phyloP scores from a whole-genome alignment of 768 basidiomycete species.

The Lactarius vividus region DNA sequence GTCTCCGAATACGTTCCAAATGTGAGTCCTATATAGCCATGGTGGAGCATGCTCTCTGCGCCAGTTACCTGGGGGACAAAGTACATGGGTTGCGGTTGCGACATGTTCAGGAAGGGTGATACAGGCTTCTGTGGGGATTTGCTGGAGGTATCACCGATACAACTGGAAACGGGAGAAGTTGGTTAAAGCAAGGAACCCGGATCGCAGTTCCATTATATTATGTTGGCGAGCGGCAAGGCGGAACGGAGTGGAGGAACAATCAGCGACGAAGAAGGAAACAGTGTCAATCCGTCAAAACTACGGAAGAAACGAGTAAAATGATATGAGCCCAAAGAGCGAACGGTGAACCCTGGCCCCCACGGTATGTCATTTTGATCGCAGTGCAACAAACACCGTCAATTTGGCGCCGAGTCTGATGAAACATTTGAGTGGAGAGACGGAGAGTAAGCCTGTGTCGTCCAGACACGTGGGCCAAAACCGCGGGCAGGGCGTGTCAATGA shows the following conservation, averaged over 20 bases:
- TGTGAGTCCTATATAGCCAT: conserved; percentile 20
- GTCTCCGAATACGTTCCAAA: conserved; percentile 17
- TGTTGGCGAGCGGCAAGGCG: conserved; percentile 10
- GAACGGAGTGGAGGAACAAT: background rate
- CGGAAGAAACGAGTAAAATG: conserved; percentile 10
- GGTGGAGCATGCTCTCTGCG: conserved; percentile 16
- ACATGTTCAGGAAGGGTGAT: background rate
- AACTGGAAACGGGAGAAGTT: conserved; percentile 2
- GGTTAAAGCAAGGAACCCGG: background rate
- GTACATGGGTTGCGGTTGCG: background rate
- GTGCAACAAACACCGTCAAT: background rate
- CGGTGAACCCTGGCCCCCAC: conserved; percentile 1
- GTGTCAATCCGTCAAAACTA: background rate
- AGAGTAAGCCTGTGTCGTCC: background rate
- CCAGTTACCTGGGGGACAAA: conserved; percentile 9
- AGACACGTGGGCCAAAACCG: background rate
- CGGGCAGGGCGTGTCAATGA: background rate
- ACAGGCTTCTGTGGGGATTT: background rate
- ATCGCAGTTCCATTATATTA: conserved; percentile 6
- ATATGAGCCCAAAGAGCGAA: conserved; percentile 7
- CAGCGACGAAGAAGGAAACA: background rate
- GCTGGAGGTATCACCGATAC: background rate
- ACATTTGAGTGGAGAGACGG: conserved; percentile 9
- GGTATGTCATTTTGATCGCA: conserved; percentile 21
- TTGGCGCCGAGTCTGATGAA: conserved; percentile 18